Evolutionary conservation across 23 red algal species (phyloP).

Genomic region (Agarophyton chilense): DNA sequence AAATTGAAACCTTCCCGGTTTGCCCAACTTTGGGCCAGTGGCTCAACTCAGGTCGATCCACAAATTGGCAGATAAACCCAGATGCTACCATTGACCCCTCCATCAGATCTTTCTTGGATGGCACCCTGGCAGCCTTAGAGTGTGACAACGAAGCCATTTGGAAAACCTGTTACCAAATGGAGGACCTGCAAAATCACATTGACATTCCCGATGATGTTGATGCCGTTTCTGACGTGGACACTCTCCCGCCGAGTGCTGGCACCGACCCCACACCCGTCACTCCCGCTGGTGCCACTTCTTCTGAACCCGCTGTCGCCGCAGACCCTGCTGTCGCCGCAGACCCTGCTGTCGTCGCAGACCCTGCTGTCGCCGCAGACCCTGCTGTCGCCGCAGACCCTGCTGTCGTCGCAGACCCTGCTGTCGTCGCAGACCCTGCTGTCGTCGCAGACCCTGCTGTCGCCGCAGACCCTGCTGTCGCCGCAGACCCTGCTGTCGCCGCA

Average conservation of each 20-base stretch:
- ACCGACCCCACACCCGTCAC: neutral
- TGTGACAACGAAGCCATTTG: conserved; percentile 34
- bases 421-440: too few species aligned
- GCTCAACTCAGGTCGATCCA: conserved; percentile 16
- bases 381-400: neutral
- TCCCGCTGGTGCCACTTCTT: neutral
- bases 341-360: neutral
- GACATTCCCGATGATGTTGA: conserved; percentile 24
- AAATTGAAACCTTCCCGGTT: neutral
- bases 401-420: too few species aligned
- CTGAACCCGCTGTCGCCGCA: neutral
- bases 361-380: neutral
- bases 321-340: neutral
- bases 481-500: neutral
- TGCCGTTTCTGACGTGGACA: neutral
- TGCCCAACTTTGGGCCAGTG: conserved; percentile 28
- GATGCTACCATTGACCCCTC: conserved; percentile 6
- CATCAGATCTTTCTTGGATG: conserved; percentile 19
- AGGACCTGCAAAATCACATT: conserved; percentile 52
- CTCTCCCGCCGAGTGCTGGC: neutral
- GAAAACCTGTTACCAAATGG: conserved; percentile 53
- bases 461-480: neutral
- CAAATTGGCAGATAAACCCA: conserved; percentile 49
- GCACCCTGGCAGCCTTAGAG: conserved; percentile 1
- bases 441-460: neutral